phyloP scores from a whole-genome alignment of 2,329 filamentous ascomycete species.

The Penicillium sp. region DNA sequence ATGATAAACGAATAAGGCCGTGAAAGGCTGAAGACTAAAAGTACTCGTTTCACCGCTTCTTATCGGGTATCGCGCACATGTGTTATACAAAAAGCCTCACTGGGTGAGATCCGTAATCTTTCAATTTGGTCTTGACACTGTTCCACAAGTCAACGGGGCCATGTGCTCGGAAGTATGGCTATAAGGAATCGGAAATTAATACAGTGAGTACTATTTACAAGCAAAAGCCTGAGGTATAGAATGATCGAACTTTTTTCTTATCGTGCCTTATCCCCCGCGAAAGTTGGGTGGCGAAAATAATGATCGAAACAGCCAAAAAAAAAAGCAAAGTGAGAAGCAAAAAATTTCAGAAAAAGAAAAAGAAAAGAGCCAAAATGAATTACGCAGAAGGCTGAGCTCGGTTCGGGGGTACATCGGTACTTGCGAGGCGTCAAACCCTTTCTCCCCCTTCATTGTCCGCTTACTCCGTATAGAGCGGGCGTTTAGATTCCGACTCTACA shows the following conservation, averaged over 20 bases:
- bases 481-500: not conserved
- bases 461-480: not conserved
- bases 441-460: not conserved
- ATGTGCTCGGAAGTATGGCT: not conserved
- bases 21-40: not conserved
- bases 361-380: not conserved
- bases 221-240: not conserved
- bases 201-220: no score
- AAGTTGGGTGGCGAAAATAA: conserved; percentile 6
- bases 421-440: no score
- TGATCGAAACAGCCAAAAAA: not conserved
- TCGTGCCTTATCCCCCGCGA: conserved; percentile 11
- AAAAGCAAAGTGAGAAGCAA: not conserved
- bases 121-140: not conserved
- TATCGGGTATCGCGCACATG: conserved; percentile 11
- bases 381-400: not conserved
- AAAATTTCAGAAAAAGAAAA: not conserved
- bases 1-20: not conserved
- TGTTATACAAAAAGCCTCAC: not conserved
- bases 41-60: conserved; percentile 10
- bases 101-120: not conserved
- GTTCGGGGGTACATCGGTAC: not conserved
- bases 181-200: not conserved
- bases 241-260: not conserved
- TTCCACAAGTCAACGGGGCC: not conserved